These are phyloP conservation scores for Caryopteris hybrid DNA, from an alignment of 305 asterid species.

Conservation along the genomic window DNA sequence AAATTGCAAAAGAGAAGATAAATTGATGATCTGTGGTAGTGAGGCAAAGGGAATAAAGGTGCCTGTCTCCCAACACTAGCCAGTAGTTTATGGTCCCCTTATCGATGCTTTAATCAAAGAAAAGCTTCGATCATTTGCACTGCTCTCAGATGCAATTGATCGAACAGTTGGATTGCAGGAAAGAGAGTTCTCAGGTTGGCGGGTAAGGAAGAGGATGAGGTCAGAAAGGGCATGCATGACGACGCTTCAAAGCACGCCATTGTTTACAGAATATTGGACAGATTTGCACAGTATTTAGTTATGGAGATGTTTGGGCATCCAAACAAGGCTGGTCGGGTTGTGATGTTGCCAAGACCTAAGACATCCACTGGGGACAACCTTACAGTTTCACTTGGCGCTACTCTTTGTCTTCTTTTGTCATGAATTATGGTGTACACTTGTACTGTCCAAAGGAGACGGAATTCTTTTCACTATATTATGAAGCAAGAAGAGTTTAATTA, in stretches of 20 bases:
- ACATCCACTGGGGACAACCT: slow-evolving; percentile 28
- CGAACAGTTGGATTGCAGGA: background rate
- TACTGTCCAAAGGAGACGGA: too few species aligned
- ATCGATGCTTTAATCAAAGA: slow-evolving; percentile 25
- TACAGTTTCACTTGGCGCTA: background rate
- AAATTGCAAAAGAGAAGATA: slow-evolving; percentile 35
- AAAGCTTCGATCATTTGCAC: slow-evolving; percentile 13
- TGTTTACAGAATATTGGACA: slow-evolving; percentile 12
- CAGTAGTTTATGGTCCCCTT: slow-evolving; percentile 36
- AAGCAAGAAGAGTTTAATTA: too few species aligned
- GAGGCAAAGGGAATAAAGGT: slow-evolving; percentile 69
- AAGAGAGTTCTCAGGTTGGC: background rate
- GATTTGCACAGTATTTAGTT: too few species aligned
- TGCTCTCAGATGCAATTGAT: slow-evolving; percentile 10
- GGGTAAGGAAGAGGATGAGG: slow-evolving; percentile 2
- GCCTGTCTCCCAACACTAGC: slow-evolving; percentile 11
- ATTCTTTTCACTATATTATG: too few species aligned
- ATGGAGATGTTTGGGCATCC: slow-evolving; percentile 18
- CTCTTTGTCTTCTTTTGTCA: slow-evolving; percentile 2
- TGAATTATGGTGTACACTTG: background rate
- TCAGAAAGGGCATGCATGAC: slow-evolving; percentile 21
- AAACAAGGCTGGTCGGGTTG: slow-evolving; percentile 47
- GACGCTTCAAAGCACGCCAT: slow-evolving; percentile 58
- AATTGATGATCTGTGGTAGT: slow-evolving; percentile 31
- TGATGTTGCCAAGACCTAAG: slow-evolving; percentile 52